Base-by-base conservation (phyloP, 2,329 filamentous ascomycete genomes). In the Raffaelea ambrosiae region DNA sequence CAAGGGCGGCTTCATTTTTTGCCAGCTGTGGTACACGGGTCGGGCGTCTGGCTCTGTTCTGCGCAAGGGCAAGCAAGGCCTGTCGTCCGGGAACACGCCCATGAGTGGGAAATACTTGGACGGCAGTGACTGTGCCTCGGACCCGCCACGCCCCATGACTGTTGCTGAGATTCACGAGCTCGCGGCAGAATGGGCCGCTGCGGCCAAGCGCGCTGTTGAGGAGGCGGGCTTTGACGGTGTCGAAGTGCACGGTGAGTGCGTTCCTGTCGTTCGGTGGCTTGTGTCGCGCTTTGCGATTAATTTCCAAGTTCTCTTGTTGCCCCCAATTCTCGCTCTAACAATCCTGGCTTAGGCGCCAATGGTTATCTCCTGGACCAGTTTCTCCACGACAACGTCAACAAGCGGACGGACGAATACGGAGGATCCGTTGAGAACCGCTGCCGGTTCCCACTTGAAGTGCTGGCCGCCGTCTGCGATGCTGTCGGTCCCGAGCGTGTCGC, bases 171-270 rank as follows among this genome's bases (percentile, higher is more conserved):
- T 90, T 45, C 66, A 79, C 43, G 61, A 71, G 1, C 69, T 81
- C 51, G 80, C 83, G 53, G 58, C 63, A 1, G 76, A 76, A 0
- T 88, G 74, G 60, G 74, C 70, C 0, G 68, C 65, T 0, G 74
- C 76, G 0, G 64, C 73, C 0, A 68, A 70, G 53, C 70, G 78
- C 10, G 75, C 84, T 0, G 61, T 86, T 0, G 66, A 69, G 0
- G 68, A 72, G 44, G 86, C 85, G 0, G 86, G 86, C 0, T 83
- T 84, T 29, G 86, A 91, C 55, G 81, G 79, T 0, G 76, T 90
- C 41, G 86, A 90, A 53, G 59, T 71, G 3, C 71, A 77, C 43
- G 71, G 61, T 1, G 22, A 18, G 44, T 46, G 19, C 39, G 5
- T 4, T 29, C n/a, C n/a, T n/a, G n/a, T n/a, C n/a, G n/a, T n/a